Base-by-base conservation (phyloP, 2,329 filamentous ascomycete species). In the Neocatenulostroma microsporum region DNA sequence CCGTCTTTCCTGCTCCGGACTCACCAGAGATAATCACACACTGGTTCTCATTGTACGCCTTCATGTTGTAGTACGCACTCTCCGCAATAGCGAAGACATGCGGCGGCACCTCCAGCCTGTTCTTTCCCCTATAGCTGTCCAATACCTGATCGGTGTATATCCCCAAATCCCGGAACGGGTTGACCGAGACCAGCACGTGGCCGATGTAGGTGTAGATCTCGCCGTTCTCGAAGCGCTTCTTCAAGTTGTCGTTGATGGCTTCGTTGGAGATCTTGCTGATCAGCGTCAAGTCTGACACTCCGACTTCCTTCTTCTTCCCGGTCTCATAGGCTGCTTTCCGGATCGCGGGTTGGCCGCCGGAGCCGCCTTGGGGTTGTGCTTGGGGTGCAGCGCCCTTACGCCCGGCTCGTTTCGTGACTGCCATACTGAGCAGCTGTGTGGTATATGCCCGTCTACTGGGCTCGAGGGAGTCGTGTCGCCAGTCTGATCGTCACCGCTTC, bases 191-290 rank as follows among this genome's bases (percentile, higher is more conserved):
- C 74, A 98, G 66, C 64, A 98, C 91, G 82, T 96, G 89, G 68
- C 91, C 91, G 62, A 98, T 98, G 65, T 98, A 98, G 58, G 91
- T 98, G 70, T 98, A 98, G 62, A 98, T 98, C 67, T 98, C 89
- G 62, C 75, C 82, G 72, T 89, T 88, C 61, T 96, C 86, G 64
- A 98, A 98, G 45, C 91, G 80, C 70, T 96, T 93, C 73, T 95
- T 94, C 62, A 98, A 63, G 63, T 98, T 98, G 40, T 96, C 91
- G 68, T 98, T 98, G 72, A 98, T 98, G 44, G 89, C 88, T 64
- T 98, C 91, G 64, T 98, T 96, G 49, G 88, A 94, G 48, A 98
- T 93, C 66, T 96, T 96, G 72, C 88, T 95, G 59, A 98, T 82
- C 55, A 98, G 72, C 3, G 91, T 98, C 61, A 98, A 74, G 72